Evolutionary conservation across 805 yeast genomes (phyloP).

Genomic region (Tetrapisispora taiwanensis): DNA sequence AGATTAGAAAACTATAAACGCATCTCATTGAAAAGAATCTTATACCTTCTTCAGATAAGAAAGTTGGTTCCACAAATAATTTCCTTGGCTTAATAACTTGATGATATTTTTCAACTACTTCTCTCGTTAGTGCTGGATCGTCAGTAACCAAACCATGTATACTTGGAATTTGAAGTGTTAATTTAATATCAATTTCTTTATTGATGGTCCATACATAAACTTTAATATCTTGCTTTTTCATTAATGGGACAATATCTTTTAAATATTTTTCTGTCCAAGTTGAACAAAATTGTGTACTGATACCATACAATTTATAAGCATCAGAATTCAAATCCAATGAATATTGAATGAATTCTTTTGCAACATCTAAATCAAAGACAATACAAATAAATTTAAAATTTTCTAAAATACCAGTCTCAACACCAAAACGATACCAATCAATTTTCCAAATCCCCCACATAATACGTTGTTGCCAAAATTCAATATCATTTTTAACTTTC

Average conservation of each 20-base stretch:
- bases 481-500: slow-evolving; percentile 30
- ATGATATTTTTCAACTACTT: slow-evolving; percentile 4
- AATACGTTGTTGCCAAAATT: slow-evolving; percentile 36
- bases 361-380: slow-evolving; percentile 27
- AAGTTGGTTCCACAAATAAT: slow-evolving; percentile 12
- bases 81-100: neutral
- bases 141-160: slow-evolving; percentile 27
- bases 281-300: slow-evolving; percentile 39
- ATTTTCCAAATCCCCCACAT: slow-evolving; percentile 46
- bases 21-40: slow-evolving; percentile 16
- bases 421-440: slow-evolving; percentile 36
- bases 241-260: slow-evolving; percentile 20
- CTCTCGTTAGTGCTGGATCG: slow-evolving; percentile 18
- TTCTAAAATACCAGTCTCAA: slow-evolving; percentile 30
- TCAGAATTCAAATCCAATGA: slow-evolving; percentile 29
- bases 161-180: slow-evolving; percentile 19
- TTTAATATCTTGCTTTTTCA: slow-evolving; percentile 27
- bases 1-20: slow-evolving; percentile 14
- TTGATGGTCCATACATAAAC: slow-evolving; percentile 49
- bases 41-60: slow-evolving; percentile 15
- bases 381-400: slow-evolving; percentile 31
- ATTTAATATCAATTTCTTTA: slow-evolving; percentile 23
- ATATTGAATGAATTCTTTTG: slow-evolving; percentile 29
- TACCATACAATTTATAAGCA: slow-evolving; percentile 46
- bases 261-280: slow-evolving; percentile 36